A percentile compares a stretch with the other conserved stretches of the same genome.
Conservation (phyloP, 176 grass and related monocot genomes). For the Eragrostis curvula region DNA sequence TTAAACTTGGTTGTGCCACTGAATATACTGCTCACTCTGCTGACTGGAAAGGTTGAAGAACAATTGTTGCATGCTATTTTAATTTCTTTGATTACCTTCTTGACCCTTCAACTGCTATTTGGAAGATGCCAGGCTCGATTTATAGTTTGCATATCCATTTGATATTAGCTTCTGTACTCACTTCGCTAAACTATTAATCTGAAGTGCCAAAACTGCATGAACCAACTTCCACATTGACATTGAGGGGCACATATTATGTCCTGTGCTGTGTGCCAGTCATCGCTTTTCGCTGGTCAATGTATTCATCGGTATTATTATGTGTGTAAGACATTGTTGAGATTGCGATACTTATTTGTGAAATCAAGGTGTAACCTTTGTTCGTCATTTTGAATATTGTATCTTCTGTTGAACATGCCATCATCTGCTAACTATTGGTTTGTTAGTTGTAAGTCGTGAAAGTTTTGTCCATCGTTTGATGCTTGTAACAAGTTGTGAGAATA, state of each 20-base stretch:
- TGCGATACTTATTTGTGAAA: neutral
- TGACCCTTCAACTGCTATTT: neutral
- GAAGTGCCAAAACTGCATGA: slow-evolving; percentile 2
- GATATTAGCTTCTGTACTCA: neutral
- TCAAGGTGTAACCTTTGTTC: neutral
- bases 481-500: neutral
- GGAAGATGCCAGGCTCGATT: neutral
- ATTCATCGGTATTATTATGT: neutral
- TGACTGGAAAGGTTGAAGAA: neutral
- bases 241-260: neutral
- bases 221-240: neutral
- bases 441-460: neutral
- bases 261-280: neutral
- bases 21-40: neutral
- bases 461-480: slow-evolving; percentile 3
- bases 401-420: neutral
- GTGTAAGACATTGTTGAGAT: neutral
- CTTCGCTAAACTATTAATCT: neutral
- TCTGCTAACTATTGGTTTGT: neutral
- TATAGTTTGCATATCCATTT: neutral
- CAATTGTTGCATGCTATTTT: neutral
- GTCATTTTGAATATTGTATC: too few relatives aligned
- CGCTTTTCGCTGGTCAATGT: neutral
- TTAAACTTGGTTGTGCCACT: slow-evolving; percentile 13
- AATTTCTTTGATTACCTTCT: neutral